Conservation (phyloP, 257 asterid species). For the Forsythia suspensa region DNA sequence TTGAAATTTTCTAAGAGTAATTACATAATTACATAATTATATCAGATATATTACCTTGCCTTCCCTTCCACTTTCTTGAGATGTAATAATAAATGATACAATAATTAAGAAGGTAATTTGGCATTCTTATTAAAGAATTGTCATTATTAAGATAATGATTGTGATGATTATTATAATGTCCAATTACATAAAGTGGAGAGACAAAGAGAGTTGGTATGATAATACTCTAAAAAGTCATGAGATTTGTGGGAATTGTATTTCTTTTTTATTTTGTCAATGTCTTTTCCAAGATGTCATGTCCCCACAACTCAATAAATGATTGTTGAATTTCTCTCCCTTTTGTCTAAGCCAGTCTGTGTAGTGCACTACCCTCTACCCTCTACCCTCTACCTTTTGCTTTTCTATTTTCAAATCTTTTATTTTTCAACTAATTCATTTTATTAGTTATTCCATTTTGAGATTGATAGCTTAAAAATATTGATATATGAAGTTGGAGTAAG, state of each 20-base stretch:
- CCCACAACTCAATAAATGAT: constrained; percentile 24
- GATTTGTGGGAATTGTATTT: constrained; percentile 6
- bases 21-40: too few species aligned
- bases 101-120: background rate
- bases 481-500: too few species aligned
- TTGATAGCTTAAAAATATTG: too few species aligned
- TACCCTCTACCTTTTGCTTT: background rate
- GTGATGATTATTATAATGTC: constrained; percentile 31
- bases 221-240: constrained; percentile 16
- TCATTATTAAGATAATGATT: constrained; percentile 29
- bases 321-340: constrained; percentile 12
- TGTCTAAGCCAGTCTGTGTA: background rate
- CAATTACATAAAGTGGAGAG: constrained; percentile 25
- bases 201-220: constrained; percentile 29
- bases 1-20: too few species aligned
- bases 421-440: too few species aligned
- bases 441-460: too few species aligned
- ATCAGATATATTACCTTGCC: too few species aligned
- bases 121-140: constrained; percentile 6
- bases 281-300: constrained; percentile 17
- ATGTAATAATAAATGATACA: background rate
- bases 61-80: too few species aligned
- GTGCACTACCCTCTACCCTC: too few species aligned
- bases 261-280: constrained; percentile 20
- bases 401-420: too few species aligned